Conservation (phyloP, 495 filamentous ascomycete genomes). For the Jackrogersella minutella region DNA sequence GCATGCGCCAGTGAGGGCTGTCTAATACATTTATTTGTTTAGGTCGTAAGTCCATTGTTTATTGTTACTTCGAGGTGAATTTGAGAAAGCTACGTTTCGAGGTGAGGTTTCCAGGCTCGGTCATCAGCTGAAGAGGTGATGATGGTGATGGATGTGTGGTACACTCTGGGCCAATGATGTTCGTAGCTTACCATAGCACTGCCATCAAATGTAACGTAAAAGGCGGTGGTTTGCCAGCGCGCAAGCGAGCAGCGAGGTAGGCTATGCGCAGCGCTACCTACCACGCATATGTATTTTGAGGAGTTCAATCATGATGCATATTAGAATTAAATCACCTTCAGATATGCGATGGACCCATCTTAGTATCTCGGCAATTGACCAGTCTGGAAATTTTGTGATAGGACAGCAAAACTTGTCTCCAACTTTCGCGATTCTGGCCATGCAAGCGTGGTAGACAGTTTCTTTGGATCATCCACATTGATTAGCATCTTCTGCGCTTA, state of each 20-base stretch:
- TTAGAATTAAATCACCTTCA: background rate
- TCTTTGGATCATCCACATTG: background rate
- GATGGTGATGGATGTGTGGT: background rate
- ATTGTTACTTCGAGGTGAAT: background rate
- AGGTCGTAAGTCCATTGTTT: background rate
- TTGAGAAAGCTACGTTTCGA: background rate
- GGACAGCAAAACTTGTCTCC: background rate
- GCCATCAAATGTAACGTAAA: background rate
- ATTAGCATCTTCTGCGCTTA: background rate
- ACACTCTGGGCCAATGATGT: background rate
- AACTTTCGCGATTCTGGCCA: background rate
- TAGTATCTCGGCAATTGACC: background rate
- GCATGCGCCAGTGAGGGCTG: no score
- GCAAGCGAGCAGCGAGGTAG: no score
- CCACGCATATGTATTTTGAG: background rate
- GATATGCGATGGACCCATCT: background rate
- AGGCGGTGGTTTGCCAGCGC: background rate
- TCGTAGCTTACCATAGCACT: background rate
- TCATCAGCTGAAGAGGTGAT: background rate
- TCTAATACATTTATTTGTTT: background rate
- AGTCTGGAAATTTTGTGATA: constrained; percentile 1
- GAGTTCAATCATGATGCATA: background rate
- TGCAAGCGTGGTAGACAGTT: background rate
- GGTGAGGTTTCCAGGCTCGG: background rate
- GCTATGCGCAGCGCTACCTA: background rate